Evolutionary conservation across 2,329 filamentous ascomycete species (phyloP).

Genomic region (Fusarium pseudograminearum): DNA sequence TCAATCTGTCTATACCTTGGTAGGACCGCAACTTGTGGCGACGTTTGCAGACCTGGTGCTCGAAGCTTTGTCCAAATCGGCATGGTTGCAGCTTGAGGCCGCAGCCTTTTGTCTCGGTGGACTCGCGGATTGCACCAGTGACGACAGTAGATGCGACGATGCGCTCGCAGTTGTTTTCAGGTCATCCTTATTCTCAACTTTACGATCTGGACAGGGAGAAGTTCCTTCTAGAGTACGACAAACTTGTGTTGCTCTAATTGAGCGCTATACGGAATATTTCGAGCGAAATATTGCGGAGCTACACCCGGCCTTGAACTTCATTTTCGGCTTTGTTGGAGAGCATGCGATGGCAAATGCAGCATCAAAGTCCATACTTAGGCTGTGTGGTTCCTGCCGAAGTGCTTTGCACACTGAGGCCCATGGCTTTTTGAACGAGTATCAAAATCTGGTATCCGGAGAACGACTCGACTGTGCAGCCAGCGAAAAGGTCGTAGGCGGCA

Average conservation of each 20-base stretch:
- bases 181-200: constrained; percentile 67
- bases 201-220: constrained; percentile 61
- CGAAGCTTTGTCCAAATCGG: constrained; percentile 60
- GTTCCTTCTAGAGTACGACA: constrained; percentile 74
- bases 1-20: constrained; percentile 75
- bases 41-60: constrained; percentile 69
- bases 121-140: constrained; percentile 73
- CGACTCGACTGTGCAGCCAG: constrained; percentile 74
- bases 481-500: constrained; percentile 78
- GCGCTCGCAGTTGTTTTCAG: constrained; percentile 72
- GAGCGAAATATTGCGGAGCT: constrained; percentile 75
- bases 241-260: constrained; percentile 76
- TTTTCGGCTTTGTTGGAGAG: constrained; percentile 77
- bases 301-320: constrained; percentile 76
- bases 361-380: constrained; percentile 77
- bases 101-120: constrained; percentile 73
- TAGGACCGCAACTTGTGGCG: constrained; percentile 66
- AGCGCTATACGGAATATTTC: constrained; percentile 82
- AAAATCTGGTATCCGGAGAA: constrained; percentile 67
- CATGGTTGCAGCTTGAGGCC: constrained; percentile 72
- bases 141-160: constrained; percentile 68
- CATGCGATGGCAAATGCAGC: constrained; percentile 73
- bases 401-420: constrained; percentile 75
- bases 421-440: constrained; percentile 79
- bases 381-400: constrained; percentile 80